These are phyloP conservation scores for Aspergillus terreus DNA, from an alignment of 2,329 filamentous ascomycete genomes.

Conservation along the genomic window DNA sequence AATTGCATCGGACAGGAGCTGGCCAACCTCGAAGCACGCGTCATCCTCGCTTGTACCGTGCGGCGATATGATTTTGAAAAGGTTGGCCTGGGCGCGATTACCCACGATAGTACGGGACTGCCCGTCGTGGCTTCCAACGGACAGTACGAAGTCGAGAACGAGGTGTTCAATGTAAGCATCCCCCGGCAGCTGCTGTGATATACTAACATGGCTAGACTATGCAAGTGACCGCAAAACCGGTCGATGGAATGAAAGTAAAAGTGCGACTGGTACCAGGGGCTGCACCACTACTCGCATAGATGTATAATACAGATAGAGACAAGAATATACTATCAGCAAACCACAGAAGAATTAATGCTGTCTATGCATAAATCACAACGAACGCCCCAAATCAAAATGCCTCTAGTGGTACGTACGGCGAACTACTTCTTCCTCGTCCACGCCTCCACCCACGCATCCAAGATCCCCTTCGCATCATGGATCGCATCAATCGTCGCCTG, in stretches of 20 bases:
- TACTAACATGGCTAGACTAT: conserved; percentile 6
- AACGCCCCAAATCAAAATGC: neutral
- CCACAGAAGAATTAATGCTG: neutral
- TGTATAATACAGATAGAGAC: neutral
- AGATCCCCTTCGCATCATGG: neutral
- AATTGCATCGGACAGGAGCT: conserved; percentile 51
- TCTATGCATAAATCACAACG: neutral
- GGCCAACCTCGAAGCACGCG: conserved; percentile 41
- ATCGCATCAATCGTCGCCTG: neutral
- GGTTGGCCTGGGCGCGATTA: conserved; percentile 13
- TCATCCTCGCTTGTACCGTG: conserved; percentile 14
- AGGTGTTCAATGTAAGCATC: conserved; percentile 12
- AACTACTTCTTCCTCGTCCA: neutral
- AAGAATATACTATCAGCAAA: neutral
- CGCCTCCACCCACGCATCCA: neutral
- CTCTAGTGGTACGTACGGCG: neutral
- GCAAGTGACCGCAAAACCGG: conserved; percentile 12
- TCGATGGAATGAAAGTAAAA: conserved; percentile 5
- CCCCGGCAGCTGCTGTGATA: neutral
- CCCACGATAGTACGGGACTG: neutral
- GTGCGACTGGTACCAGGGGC: neutral
- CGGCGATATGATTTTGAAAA: conserved; percentile 16
- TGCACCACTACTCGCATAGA: neutral
- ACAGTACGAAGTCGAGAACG: conserved; percentile 6
- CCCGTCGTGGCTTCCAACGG: conserved; percentile 3